Conservation (phyloP, 2,329 filamentous ascomycete genomes). For the Rhytidhysteron rufulum region DNA sequence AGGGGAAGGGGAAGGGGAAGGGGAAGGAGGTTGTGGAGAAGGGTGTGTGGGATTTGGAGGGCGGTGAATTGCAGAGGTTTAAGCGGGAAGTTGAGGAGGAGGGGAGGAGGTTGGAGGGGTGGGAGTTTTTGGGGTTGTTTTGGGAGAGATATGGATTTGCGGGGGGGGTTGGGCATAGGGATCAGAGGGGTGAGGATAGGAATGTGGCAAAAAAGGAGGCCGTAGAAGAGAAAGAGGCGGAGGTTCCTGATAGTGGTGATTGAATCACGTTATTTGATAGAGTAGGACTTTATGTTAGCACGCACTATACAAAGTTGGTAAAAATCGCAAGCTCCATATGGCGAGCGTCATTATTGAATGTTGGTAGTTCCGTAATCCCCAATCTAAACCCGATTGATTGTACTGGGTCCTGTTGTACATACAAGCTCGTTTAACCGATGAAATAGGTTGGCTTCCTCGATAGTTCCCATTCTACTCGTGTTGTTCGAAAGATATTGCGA, state of each 20-base stretch:
- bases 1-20: neutral
- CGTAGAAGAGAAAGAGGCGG: too few relatives aligned
- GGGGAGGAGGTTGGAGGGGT: neutral
- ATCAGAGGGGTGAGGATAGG: neutral
- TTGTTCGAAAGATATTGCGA: neutral
- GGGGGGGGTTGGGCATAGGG: neutral
- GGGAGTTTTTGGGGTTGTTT: neutral
- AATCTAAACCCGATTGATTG: neutral
- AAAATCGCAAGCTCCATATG: neutral
- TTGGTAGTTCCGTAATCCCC: neutral
- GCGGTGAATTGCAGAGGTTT: neutral
- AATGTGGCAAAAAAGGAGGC: neutral
- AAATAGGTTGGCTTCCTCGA: neutral
- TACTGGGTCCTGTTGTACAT: neutral
- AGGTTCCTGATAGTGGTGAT: too few relatives aligned
- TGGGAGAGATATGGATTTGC: neutral
- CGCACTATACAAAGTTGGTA: too few relatives aligned
- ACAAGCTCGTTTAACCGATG: neutral
- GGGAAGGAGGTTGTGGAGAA: neutral
- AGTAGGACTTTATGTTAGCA: too few relatives aligned
- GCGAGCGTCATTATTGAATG: neutral
- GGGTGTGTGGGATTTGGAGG: neutral
- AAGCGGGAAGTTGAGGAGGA: conserved; percentile 7
- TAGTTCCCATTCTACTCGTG: neutral
- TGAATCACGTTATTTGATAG: too few relatives aligned